Conservation (phyloP, 805 yeast genomes). For the Candida insectorum region DNA sequence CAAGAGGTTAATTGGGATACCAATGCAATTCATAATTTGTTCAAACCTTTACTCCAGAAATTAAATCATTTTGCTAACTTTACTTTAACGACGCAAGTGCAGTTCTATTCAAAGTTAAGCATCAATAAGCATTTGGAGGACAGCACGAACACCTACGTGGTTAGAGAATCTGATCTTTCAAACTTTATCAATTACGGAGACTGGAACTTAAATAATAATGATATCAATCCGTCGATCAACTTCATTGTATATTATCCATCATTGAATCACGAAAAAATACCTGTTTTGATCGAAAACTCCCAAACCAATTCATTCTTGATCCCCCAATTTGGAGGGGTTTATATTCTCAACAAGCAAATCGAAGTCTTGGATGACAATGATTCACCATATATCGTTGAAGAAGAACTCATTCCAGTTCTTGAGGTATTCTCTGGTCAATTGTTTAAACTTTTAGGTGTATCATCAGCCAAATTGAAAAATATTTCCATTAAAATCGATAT, state of each 20-base stretch:
- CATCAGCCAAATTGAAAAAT: slow-evolving; percentile 47
- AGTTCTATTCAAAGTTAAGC: slow-evolving; percentile 55
- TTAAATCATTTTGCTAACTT: slow-evolving; percentile 62
- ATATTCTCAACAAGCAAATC: slow-evolving; percentile 42
- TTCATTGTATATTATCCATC: slow-evolving; percentile 68
- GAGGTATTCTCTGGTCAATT: slow-evolving; percentile 74
- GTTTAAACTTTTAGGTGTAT: slow-evolving; percentile 69
- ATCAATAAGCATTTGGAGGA: slow-evolving; percentile 17
- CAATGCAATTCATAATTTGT: slow-evolving; percentile 46
- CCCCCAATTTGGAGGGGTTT: slow-evolving; percentile 90
- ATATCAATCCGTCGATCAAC: slow-evolving; percentile 64
- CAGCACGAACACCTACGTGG: slow-evolving; percentile 23
- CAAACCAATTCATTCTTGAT: slow-evolving; percentile 61
- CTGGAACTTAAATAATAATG: slow-evolving; percentile 65
- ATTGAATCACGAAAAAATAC: slow-evolving; percentile 37
- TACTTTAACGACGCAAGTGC: slow-evolving; percentile 75
- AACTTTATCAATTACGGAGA: slow-evolving; percentile 82
- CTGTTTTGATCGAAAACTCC: slow-evolving; percentile 46
- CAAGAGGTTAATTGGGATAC: slow-evolving; percentile 73
- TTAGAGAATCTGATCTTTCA: slow-evolving; percentile 56
- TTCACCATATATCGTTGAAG: slow-evolving; percentile 27
- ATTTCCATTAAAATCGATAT: slow-evolving; percentile 64
- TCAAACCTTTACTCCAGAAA: slow-evolving; percentile 53
- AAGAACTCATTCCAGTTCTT: slow-evolving; percentile 54
- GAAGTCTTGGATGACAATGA: slow-evolving; percentile 17